A percentile compares a stretch with the other conserved stretches of the same genome.
These are phyloP conservation scores for Prototheca wickerhamii DNA, from an alignment of 163 green algal species.

Conservation along the genomic window DNA sequence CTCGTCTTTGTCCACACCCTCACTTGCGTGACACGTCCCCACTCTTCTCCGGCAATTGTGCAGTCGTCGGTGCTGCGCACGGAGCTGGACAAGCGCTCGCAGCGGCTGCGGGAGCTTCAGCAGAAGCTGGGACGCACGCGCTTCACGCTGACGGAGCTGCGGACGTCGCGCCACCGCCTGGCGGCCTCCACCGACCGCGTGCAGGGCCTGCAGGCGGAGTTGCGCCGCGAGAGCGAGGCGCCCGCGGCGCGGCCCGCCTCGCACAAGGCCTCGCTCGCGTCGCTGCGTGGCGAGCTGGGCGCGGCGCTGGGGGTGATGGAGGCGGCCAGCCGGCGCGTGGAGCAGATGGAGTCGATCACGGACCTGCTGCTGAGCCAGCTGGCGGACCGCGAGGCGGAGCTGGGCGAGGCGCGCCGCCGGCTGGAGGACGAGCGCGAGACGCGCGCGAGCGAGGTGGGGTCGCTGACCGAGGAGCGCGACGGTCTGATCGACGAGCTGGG, in stretches of 20 bases:
- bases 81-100: background rate
- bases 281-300: conserved; percentile 17
- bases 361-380: conserved; percentile 24
- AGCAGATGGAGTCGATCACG: conserved; percentile 25
- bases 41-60: background rate
- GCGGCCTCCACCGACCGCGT: conserved; percentile 9
- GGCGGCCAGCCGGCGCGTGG: conserved; percentile 17
- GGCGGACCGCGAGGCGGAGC: conserved; percentile 3
- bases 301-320: conserved; percentile 17
- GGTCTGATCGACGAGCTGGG: background rate
- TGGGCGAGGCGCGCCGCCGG: conserved; percentile 6
- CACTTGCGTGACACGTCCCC: background rate
- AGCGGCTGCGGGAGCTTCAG: conserved; percentile 5
- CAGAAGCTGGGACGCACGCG: conserved; percentile 15
- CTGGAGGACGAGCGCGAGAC: conserved; percentile 3
- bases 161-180: conserved; percentile 2
- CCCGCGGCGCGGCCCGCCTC: background rate
- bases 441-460: background rate
- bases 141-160: conserved; percentile 9
- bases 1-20: too few species aligned
- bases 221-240: background rate
- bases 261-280: background rate
- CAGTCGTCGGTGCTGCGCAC: background rate
- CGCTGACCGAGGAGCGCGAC: background rate
- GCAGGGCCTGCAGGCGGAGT: background rate